phyloP scores from a whole-genome alignment of 441 rosid genomes.

The Lepidium campestre region DNA sequence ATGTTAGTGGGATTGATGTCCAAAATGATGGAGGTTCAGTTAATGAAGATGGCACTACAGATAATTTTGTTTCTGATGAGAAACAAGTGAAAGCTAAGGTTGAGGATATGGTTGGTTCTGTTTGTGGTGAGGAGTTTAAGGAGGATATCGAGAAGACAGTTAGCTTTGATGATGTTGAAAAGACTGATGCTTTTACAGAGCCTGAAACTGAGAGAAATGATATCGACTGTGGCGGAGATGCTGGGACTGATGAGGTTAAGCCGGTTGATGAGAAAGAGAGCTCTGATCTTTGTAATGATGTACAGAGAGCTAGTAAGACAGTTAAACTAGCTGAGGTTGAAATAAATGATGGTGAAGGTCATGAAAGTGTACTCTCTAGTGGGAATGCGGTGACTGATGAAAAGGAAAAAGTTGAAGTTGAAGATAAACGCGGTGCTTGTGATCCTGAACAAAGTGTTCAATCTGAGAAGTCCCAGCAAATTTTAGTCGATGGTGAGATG shows the following conservation, averaged over 20 bases:
- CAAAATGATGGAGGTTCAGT: conserved; percentile 22
- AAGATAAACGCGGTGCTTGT: background rate
- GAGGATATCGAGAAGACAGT: background rate
- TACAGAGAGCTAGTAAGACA: background rate
- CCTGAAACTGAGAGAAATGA: background rate
- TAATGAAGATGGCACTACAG: background rate
- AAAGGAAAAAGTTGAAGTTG: background rate
- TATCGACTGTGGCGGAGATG: background rate
- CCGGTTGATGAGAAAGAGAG: background rate
- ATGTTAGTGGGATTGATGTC: conserved; percentile 26
- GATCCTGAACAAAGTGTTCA: background rate
- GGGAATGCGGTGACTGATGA: conserved; percentile 7
- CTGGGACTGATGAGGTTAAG: background rate
- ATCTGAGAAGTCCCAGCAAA: background rate
- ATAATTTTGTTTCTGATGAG: conserved; percentile 10
- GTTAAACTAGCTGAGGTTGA: too few relatives aligned
- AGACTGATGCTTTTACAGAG: background rate
- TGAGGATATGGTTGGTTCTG: background rate
- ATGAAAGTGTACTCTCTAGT: background rate
- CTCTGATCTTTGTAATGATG: background rate
- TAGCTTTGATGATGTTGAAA: background rate
- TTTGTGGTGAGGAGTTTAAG: background rate
- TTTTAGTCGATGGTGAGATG: background rate
- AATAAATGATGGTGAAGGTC: background rate
- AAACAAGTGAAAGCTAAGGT: background rate